phyloP scores from a whole-genome alignment of 2,329 filamentous ascomycete genomes.

The Geosmithia morbida region DNA sequence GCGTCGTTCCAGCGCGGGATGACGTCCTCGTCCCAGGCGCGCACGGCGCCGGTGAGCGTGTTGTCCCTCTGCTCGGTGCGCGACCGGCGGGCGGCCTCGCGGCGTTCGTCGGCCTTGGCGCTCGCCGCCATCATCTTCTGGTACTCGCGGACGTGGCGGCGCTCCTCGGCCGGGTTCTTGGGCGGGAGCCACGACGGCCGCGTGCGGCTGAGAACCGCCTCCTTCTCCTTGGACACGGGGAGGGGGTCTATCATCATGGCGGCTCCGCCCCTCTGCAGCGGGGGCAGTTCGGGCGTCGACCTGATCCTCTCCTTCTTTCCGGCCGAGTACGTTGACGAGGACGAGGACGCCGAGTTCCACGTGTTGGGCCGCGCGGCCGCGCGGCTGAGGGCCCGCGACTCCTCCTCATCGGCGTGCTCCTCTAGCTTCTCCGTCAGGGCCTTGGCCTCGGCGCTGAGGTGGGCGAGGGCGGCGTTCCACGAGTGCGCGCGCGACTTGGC shows the following conservation, averaged over 20 bases:
- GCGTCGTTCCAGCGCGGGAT: slow-evolving; percentile 62
- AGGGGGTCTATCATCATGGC: slow-evolving; percentile 75
- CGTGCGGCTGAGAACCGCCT: slow-evolving; percentile 67
- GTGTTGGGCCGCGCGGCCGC: slow-evolving; percentile 21
- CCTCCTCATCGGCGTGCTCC: slow-evolving; percentile 54
- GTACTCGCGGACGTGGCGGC: slow-evolving; percentile 72
- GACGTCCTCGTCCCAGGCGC: slow-evolving; percentile 63
- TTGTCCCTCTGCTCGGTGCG: slow-evolving; percentile 40
- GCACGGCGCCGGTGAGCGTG: slow-evolving; percentile 36
- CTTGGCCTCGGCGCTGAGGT: slow-evolving; percentile 59
- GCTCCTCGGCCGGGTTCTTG: slow-evolving; percentile 83
- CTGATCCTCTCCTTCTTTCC: slow-evolving; percentile 41
- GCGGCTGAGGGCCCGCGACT: slow-evolving; percentile 17
- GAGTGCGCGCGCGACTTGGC: slow-evolving; percentile 49
- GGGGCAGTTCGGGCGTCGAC: slow-evolving; percentile 54
- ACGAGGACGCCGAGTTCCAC: slow-evolving; percentile 19
- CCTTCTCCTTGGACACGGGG: slow-evolving; percentile 75
- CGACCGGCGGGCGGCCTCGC: slow-evolving; percentile 34
- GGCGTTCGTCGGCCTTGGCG: slow-evolving; percentile 43
- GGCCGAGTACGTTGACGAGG: slow-evolving; percentile 15
- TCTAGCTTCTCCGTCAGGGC: slow-evolving; percentile 69
- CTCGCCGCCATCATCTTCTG: slow-evolving; percentile 65
- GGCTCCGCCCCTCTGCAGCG: slow-evolving; percentile 58
- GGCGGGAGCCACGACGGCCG: slow-evolving; percentile 75
- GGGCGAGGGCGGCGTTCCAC: slow-evolving; percentile 57